phyloP scores from a whole-genome alignment of 306 rosid genomes.

The Mucuna pruriens region DNA sequence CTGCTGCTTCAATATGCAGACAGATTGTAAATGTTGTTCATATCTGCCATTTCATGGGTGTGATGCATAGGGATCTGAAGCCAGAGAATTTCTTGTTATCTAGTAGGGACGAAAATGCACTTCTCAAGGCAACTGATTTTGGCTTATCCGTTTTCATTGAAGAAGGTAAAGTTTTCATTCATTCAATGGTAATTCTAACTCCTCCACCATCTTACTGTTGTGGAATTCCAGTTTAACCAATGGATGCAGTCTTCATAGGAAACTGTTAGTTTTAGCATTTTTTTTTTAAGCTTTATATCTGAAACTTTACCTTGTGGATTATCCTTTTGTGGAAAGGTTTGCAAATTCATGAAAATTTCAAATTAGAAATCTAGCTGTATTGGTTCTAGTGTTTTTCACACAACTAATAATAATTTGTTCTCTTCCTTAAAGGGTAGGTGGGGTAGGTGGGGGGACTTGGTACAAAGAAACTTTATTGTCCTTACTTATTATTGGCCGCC shows the following conservation, averaged over 20 bases:
- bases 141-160: constrained; percentile 92
- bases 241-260: neutral
- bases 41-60: constrained; percentile 92
- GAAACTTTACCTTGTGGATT: neutral
- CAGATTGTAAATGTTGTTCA: constrained; percentile 86
- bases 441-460: constrained; percentile 13
- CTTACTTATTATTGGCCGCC: constrained; percentile 15
- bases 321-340: neutral
- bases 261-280: neutral
- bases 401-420: neutral
- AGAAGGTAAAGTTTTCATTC: constrained; percentile 63
- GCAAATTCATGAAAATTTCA: neutral
- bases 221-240: neutral
- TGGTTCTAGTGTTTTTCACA: neutral
- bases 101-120: constrained; percentile 73
- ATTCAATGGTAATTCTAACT: neutral
- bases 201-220: neutral
- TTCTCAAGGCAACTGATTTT: constrained; percentile 89
- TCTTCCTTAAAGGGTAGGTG: constrained; percentile 13
- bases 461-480: constrained; percentile 1
- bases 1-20: constrained; percentile 83
- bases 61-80: constrained; percentile 93
- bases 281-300: neutral
- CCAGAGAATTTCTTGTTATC: constrained; percentile 95
- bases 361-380: constrained; percentile 6